Percentiles rank a stretch among this genome's conserved stretches.
These are phyloP conservation scores for Boletus smithii DNA, from an alignment of 1,284 basidiomycete species.

Conservation along the genomic window DNA sequence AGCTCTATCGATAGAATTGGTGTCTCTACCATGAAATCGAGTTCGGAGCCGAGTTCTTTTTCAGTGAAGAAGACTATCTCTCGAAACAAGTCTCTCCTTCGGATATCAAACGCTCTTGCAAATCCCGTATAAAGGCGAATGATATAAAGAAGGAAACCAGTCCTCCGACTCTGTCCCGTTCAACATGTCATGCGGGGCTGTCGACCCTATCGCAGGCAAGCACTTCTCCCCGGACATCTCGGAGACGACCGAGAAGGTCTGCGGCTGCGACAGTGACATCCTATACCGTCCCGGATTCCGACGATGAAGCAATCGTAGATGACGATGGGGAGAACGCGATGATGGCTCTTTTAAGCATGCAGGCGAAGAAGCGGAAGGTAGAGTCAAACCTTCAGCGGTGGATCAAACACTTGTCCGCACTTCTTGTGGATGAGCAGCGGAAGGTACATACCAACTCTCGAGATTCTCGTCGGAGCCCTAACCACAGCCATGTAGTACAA, in stretches of 20 bases:
- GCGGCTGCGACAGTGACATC: slow-evolving; percentile 50
- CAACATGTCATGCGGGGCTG: slow-evolving; percentile 15
- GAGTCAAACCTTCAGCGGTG: slow-evolving; percentile 61
- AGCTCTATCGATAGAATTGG: slow-evolving; percentile 39
- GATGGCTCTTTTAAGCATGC: slow-evolving; percentile 32
- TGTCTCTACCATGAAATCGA: slow-evolving; percentile 58
- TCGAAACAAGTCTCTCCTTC: slow-evolving; percentile 23
- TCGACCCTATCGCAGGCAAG: slow-evolving; percentile 8
- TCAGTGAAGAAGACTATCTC: slow-evolving; percentile 64
- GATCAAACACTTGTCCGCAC: slow-evolving; percentile 57
- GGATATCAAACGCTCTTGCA: slow-evolving; percentile 24
- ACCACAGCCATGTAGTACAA: slow-evolving; percentile 46
- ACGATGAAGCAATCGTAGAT: slow-evolving; percentile 58
- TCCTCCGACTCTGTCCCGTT: slow-evolving; percentile 24
- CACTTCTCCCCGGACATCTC: slow-evolving; percentile 30
- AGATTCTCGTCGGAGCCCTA: slow-evolving; percentile 6
- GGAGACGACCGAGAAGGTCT: slow-evolving; percentile 57
- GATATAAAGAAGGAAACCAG: slow-evolving; percentile 47
- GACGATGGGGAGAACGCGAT: slow-evolving; percentile 38
- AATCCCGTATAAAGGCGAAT: slow-evolving; percentile 23
- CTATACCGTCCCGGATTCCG: slow-evolving; percentile 66
- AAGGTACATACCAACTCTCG: slow-evolving; percentile 44
- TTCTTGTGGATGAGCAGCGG: slow-evolving; percentile 61
- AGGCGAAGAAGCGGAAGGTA: slow-evolving; percentile 38
- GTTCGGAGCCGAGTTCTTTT: slow-evolving; percentile 61